A percentile compares a stretch with the other conserved stretches of the same genome.
Evolutionary conservation across 2,329 filamentous ascomycete genomes (phyloP).

Genomic region (Apiospora kogelbergensis): DNA sequence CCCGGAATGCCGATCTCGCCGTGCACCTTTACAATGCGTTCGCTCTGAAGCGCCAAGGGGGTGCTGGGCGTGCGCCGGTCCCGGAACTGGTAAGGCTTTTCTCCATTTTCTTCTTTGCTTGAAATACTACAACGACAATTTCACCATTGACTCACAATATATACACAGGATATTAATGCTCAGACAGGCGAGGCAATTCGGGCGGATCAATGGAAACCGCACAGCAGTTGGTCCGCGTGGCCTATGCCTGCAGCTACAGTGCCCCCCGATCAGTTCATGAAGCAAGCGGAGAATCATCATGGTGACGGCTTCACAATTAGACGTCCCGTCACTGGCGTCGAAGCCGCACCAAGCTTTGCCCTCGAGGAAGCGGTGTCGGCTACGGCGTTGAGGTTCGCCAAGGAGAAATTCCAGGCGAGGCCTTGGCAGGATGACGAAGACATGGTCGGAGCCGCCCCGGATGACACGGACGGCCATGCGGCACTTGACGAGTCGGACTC

Average conservation of each 20-base stretch:
- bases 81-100: conserved; percentile 34
- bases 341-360: conserved; percentile 53
- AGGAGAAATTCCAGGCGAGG: conserved; percentile 55
- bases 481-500: conserved; percentile 18
- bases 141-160: neutral
- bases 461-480: conserved; percentile 16
- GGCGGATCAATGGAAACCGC: conserved; percentile 46
- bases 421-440: conserved; percentile 28
- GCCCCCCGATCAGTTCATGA: conserved; percentile 55
- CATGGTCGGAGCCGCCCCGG: neutral
- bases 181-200: conserved; percentile 25
- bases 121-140: neutral
- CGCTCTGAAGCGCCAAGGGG: conserved; percentile 56
- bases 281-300: conserved; percentile 43
- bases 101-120: too few relatives aligned
- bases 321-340: conserved; percentile 38
- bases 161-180: conserved; percentile 27
- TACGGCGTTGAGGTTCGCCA: conserved; percentile 64
- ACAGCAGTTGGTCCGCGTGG: conserved; percentile 80
- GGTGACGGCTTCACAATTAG: conserved; percentile 54
- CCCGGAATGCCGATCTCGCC: conserved; percentile 66
- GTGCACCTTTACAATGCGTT: conserved; percentile 80
- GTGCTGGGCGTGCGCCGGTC: conserved; percentile 17
- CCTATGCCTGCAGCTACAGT: conserved; percentile 65
- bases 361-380: conserved; percentile 73